Percentiles rank a stretch among this genome's conserved stretches.
Evolutionary conservation across 208 protist species (phyloP).

Genomic region (Trypanosoma grayi): DNA sequence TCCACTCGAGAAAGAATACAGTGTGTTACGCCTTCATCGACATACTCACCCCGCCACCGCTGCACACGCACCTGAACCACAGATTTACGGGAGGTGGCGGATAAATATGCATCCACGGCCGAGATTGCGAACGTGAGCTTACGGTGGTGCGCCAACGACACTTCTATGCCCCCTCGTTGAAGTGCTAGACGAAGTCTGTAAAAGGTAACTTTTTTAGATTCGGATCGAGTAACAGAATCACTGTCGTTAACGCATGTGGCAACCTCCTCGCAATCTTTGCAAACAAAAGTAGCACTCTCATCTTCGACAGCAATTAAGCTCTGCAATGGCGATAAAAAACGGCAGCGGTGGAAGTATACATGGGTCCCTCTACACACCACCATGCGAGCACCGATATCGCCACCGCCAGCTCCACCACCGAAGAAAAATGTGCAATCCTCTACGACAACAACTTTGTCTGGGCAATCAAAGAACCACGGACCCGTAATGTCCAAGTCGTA

Average conservation of each 20-base stretch:
- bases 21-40: neutral
- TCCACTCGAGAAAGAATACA: slow-evolving; percentile 9
- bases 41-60: neutral
- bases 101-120: slow-evolving; percentile 1
- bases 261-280: slow-evolving; percentile 24
- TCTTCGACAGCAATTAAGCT: slow-evolving; percentile 17
- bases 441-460: slow-evolving; percentile 37
- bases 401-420: neutral
- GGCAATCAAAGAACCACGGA: slow-evolving; percentile 42
- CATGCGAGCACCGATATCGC: neutral
- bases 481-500: slow-evolving; percentile 46
- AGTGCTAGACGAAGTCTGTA: slow-evolving; percentile 5
- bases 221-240: neutral
- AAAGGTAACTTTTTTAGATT: neutral
- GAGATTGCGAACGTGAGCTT: slow-evolving; percentile 7
- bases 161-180: slow-evolving; percentile 1
- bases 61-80: neutral
- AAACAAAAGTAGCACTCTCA: slow-evolving; percentile 27
- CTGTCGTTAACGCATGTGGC: neutral
- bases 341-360: slow-evolving; percentile 51
- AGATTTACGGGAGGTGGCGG: neutral
- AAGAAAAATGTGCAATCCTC: slow-evolving; percentile 47
- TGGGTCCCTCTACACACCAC: slow-evolving; percentile 36
- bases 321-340: slow-evolving; percentile 20
- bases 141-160: neutral